Base-by-base conservation (phyloP, 305 asterid species). In the Solanum hybrid region DNA sequence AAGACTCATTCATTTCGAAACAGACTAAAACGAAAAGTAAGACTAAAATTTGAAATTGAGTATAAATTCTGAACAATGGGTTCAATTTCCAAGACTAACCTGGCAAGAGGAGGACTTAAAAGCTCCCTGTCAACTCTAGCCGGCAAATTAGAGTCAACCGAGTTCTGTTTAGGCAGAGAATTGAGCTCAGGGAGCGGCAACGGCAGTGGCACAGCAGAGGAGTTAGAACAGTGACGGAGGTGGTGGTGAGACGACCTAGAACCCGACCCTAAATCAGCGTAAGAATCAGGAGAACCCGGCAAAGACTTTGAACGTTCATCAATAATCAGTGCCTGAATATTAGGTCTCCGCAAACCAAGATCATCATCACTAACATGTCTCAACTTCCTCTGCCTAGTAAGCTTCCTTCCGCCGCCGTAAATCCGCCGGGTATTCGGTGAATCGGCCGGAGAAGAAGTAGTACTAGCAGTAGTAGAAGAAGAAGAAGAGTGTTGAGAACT, bases 151-250 rank as follows among this genome's bases (percentile, higher is more conserved):
- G 86, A 93, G 71, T 75, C 27, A 32, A 81, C 76, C 3, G 66
- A 10, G 26, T 42, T 66, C 69, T 85, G 91, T 79, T 86, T 91
- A 10, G 69, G 89, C 84, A 72, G 88, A 38, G 86, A 56, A 91
- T 51, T 88, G 35, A 86, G 34, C 87, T 92, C 96, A 36, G 98
- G 98, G 38, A 94, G 96, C 45, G 99, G 99, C 88, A 96, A 94
- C 37, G 98, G 99, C 89, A 89, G 96, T 14, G 98, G 98, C 90
- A 94, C 95, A 71, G 95, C 96, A 17, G 95, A 93, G 22, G 73
- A 45, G 89, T 91, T 93, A 51, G 96, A 94, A 95, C 97, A 95
- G 90, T 92, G 98, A 72, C 82, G 69, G 40, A 69, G 88, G 38
- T 13, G 86, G 60, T 24, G 89, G 73, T n/a, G 85, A 10, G 89